Evolutionary conservation across 2,329 filamentous ascomycete genomes (phyloP), one percentile per base, ranked within the genome.

Genomic region (Albifimbria verrucaria): DNA sequence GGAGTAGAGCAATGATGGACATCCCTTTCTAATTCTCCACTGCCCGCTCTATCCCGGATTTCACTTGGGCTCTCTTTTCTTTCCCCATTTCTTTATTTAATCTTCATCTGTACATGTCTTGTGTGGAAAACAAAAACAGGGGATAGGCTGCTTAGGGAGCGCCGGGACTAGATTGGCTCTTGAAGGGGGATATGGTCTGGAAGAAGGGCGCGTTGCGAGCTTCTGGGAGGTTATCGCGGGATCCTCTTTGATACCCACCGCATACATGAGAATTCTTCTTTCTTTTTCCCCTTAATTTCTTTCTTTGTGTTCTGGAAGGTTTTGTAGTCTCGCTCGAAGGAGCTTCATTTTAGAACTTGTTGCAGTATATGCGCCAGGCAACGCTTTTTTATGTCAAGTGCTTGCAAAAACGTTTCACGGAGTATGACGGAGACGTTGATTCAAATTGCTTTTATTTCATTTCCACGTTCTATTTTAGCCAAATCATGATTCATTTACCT

Each of bases 261-360:
- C 32, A 39, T 39, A n/a, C 32, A 28, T 51, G 44, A 28, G 25
- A 42, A 24, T n/a, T 24, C 15, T 55, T 32, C 45, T 26, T 32
- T 39, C 32, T 56, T 54, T 59, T 55, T 55, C 45, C 15, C 22
- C 44, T 26, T 24, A 11, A 45, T 48, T 32, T 9, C 50, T 49
- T 52, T 52, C 18, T 48, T 44, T 47, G 9, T n/a, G n/a, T n/a
- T n/a, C n/a, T n/a, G n/a, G n/a, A n/a, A n/a, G n/a, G n/a, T n/a
- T n/a, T n/a, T 15, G 32, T 39, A 39, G 32, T 39, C 12, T 39
- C n/a, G n/a, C 32, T 39, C 15, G 32, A 39, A 39, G 32, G 12
- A 39, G 32, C 18, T 32, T 32, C 32, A 17, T 6, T 44, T 17
- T 39, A 39, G 32, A 39, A 17, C 18, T 39, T 32, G 32, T 39